Evolutionary conservation across 805 yeast genomes (phyloP), one percentile per base, ranked within the genome.

Genomic region (Sungouiozyma ichnusensis): DNA sequence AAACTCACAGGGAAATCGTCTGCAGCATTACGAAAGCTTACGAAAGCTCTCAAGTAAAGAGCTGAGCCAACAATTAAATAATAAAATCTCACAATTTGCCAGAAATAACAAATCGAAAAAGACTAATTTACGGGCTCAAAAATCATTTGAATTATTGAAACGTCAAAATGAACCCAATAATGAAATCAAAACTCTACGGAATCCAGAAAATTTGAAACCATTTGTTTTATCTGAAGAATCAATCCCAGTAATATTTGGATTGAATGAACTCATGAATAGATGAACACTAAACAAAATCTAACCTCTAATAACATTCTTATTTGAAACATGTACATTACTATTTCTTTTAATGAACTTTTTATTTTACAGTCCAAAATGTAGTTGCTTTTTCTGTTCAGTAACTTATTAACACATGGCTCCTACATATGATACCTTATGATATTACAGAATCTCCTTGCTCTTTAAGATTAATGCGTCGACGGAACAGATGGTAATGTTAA

Each of bases 181-280:
- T 18, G 16, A 36, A 14, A 6, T 20, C 7, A 40, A 36, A 29
- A 24, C 15, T 27, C 1, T 4, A 11, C 11, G 16, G 17, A 40
- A 33, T 14, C 20, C 14, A 16, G 15, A 32, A 19, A 15, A 4
- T 20, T 15, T 13, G 8, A 24, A 39, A 14, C 34, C 41, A 4
- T 16, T 31, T 15, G 19, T 33, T 20, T 20, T 14, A 3, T 42
- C 46, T 3, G 64, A 60, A 48, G 64, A 58, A 31, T 48, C 57
- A 15, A 60, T 60, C 16, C 63, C 64, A 7, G 50, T 57, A 18
- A 41, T 57, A 16, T 58, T 54, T 38, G 62, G 56, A 43, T 44
- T 57, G n/a, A 49, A 53, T 37, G 54, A 48, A 37, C 43, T 56
- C 16, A 31, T 54, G 36, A 20, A 39, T 33, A 33, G 50, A 45